Evolutionary conservation across 225 moss, liverwort and hornwort species (phyloP), one percentile per base, ranked within the genome.

Genomic region (Climacium dendroides): DNA sequence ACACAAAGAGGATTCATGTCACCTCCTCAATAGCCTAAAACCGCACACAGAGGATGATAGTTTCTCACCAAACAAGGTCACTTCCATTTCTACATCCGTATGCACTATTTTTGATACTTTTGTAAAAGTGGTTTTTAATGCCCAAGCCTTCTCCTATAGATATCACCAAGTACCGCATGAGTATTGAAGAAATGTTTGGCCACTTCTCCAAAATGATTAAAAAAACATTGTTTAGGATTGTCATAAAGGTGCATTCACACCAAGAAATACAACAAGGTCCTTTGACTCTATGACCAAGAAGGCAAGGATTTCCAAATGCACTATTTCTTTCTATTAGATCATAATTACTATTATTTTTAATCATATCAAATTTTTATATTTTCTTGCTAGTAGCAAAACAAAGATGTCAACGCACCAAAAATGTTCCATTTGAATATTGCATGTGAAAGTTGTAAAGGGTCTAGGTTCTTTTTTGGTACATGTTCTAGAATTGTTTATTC

Each of bases 251-350:
- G 11, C n/a, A 66, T 20, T n/a, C 3, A 9, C 9, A 71, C 15
- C 8, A 9, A 41, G 3, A 9, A 3, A 26, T 26, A 71, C 8
- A 43, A 43, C 3, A 0, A 71, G 71, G 47, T 18, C 4, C 3
- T 72, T 9, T 71, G 43, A 16, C 0, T 71, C 43, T 24, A 71
- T 43, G 1, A 71, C 26, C 8, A 9, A 43, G 0, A 43, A 15
- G 3, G 5, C 3, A 43, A 9, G 2, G 28, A 28, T 10, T 43
- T 1, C 10, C 10, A 7, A 15, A 70, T 26, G 5, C 0, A 0
- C 1, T 9, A 26, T 11, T 43, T 16, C 41, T 43, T 5, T 15
- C 5, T 16, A 0, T 45, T 2, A 45, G 0, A 72, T 28, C 6
- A 45, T 72, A 72, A n/a, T n/a, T n/a, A n/a, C n/a, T n/a, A n/a